A percentile compares a stretch with the other conserved stretches of the same genome.
Evolutionary conservation across 257 asterid genomes (phyloP).

Genomic region (Voacanga thouarsii): DNA sequence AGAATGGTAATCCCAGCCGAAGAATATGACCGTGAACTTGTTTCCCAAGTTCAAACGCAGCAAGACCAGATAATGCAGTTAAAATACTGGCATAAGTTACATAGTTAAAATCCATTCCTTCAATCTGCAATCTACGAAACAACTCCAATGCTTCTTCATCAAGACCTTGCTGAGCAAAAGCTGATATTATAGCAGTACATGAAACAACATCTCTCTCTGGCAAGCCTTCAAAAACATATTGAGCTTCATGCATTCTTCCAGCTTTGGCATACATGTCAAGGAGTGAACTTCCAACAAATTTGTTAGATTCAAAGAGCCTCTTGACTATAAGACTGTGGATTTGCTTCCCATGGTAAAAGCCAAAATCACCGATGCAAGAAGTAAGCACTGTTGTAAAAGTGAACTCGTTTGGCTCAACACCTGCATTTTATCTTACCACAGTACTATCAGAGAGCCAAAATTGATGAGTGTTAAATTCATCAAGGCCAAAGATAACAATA

Average conservation of each 20-base stretch:
- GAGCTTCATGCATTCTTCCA: conserved; percentile 66
- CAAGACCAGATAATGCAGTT: conserved; percentile 79
- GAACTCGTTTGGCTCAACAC: conserved; percentile 70
- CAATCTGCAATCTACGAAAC: conserved; percentile 48
- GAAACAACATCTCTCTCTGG: conserved; percentile 71
- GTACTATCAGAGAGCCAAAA: neutral
- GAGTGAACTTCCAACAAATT: conserved; percentile 83
- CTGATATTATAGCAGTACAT: conserved; percentile 81
- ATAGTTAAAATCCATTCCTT: conserved; percentile 60
- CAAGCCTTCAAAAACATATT: conserved; percentile 50
- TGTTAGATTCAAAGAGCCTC: conserved; percentile 54
- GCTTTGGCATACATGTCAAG: conserved; percentile 87
- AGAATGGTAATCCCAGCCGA: conserved; percentile 44
- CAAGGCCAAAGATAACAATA: neutral
- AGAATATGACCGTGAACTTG: conserved; percentile 74
- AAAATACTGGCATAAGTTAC: conserved; percentile 67
- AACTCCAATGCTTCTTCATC: conserved; percentile 64
- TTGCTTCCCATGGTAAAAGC: conserved; percentile 51
- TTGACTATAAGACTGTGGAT: conserved; percentile 60
- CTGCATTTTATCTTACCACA: conserved; percentile 36
- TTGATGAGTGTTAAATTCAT: neutral
- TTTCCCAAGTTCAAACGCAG: conserved; percentile 72
- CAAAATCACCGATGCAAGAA: conserved; percentile 43
- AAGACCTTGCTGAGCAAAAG: conserved; percentile 74
- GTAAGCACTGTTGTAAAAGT: conserved; percentile 75